phyloP scores from a whole-genome alignment of 768 basidiomycete genomes.

The Leccinum truebloodii region DNA sequence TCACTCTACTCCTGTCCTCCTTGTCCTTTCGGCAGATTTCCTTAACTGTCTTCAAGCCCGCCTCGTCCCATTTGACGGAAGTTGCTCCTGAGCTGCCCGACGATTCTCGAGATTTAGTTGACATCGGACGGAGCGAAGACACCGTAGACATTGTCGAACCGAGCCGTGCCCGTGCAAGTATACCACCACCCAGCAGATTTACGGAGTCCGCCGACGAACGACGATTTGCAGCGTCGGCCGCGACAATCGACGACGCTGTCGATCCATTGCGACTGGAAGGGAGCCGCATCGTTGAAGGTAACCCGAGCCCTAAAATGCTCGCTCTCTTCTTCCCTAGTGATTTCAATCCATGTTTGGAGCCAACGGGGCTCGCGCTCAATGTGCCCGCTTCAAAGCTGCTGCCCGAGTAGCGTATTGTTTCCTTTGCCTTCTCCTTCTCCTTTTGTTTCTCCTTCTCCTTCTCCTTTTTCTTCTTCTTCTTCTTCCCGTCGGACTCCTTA shows the following conservation, averaged over 20 bases:
- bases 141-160: slow-evolving; percentile 42
- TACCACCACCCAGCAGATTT: slow-evolving; percentile 29
- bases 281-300: slow-evolving; percentile 56
- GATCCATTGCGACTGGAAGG: slow-evolving; percentile 39
- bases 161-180: slow-evolving; percentile 36
- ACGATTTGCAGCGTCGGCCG: slow-evolving; percentile 1
- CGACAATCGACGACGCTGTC: slow-evolving; percentile 35
- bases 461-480: slow-evolving; percentile 38
- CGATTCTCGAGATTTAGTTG: slow-evolving; percentile 42
- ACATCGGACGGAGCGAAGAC: slow-evolving; percentile 51
- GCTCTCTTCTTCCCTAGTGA: slow-evolving; percentile 57
- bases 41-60: slow-evolving; percentile 47
- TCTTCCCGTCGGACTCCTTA: slow-evolving; percentile 34
- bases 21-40: slow-evolving; percentile 45
- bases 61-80: slow-evolving; percentile 55
- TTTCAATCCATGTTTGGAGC: slow-evolving; percentile 27
- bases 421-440: slow-evolving; percentile 34
- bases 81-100: slow-evolving; percentile 41
- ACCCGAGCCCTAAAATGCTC: slow-evolving; percentile 59
- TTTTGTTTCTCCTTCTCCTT: slow-evolving; percentile 39
- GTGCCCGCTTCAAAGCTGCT: slow-evolving; percentile 73
- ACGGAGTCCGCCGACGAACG: slow-evolving; percentile 38
- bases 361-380: slow-evolving; percentile 40
- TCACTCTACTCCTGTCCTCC: slow-evolving; percentile 39
- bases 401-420: slow-evolving; percentile 48